A percentile compares a stretch with the other conserved stretches of the same genome.
Conservation (phyloP, 768 basidiomycete species). For the Saitozyma podzolica region DNA sequence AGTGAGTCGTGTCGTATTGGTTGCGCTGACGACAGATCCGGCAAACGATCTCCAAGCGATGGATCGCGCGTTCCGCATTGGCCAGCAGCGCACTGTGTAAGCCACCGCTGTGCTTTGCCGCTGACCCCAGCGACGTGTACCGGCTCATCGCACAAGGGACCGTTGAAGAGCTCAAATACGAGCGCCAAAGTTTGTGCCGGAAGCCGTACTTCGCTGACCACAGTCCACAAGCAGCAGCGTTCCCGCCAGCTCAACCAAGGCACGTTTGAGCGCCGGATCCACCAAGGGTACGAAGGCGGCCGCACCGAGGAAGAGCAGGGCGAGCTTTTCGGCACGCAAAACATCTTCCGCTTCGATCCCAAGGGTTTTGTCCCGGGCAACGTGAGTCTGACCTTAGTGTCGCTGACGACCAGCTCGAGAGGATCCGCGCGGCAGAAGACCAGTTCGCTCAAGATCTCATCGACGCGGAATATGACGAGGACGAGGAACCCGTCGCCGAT, state of each 20-base stretch:
- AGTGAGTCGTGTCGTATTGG: constrained; percentile 59
- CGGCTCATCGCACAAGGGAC: constrained; percentile 49
- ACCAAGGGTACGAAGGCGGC: constrained; percentile 43
- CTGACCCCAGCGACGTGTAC: constrained; percentile 41
- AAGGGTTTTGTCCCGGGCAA: constrained; percentile 39
- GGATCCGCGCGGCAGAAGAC: constrained; percentile 36
- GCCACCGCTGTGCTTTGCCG: neutral
- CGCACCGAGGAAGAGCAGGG: constrained; percentile 32
- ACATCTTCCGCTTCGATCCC: constrained; percentile 48
- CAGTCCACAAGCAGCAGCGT: constrained; percentile 44
- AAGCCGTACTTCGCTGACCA: neutral
- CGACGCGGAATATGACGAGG: constrained; percentile 34
- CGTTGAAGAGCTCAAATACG: constrained; percentile 50
- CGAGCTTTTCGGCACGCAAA: constrained; percentile 49
- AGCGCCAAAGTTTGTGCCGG: constrained; percentile 46
- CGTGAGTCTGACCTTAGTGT: constrained; percentile 19
- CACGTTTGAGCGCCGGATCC: constrained; percentile 44
- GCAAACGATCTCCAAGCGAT: constrained; percentile 78
- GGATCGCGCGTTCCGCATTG: constrained; percentile 52
- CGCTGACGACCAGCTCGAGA: constrained; percentile 28
- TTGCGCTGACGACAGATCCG: constrained; percentile 63
- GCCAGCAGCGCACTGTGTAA: constrained; percentile 49
- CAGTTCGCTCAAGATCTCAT: constrained; percentile 42
- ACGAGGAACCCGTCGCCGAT: constrained; percentile 12
- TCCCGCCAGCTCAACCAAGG: constrained; percentile 44